Evolutionary conservation across 1,284 basidiomycete species (phyloP), one percentile per base, ranked within the genome.

Genomic region (Trametes versicolor): DNA sequence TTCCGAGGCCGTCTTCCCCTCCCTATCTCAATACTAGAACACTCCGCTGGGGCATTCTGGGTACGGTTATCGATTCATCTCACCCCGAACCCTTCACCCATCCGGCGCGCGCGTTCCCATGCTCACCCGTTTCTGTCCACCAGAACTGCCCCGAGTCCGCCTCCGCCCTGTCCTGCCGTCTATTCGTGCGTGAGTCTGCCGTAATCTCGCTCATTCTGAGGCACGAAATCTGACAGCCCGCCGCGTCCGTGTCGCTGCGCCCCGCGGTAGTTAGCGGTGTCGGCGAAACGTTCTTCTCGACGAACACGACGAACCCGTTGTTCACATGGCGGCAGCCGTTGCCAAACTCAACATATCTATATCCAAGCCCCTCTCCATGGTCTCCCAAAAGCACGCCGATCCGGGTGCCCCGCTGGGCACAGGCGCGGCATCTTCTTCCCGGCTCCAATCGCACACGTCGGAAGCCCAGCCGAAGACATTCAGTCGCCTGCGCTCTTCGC

Each of bases 401-500:
- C 68, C 73, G 63, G 76, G 76, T 63, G 65, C 76, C 54, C 71
- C 78, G 34, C 70, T 73, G 57, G 67, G 77, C 13, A 70, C 76
- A 32, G 73, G 79, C 56, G 70, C 77, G 25, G 71, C 81, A 23
- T 83, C 82, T 36, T 81, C 83, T 66, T 81, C 85, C 72, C 81
- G 81, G 63, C 68, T 72, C n/a, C 67, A 65, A 52, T 70, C 71
- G 29, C 70, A 66, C 47, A 62, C 62, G 32, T 58, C 71, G 53
- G 83, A 82, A 52, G 70, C 82, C 8, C 79, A 82, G 2, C 80
- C 84, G 43, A 87, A 82, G 71, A 81, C 87, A 4, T 86, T 92
- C 73, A 85, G 84, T 70, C 86, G 89, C 48, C 78, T 92, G 60
- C 86, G 87, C 58, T 86, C 88, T 9, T 86, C 88, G 12, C 75